A percentile compares a stretch with the other conserved stretches of the same genome.
Evolutionary conservation across 495 filamentous ascomycete genomes (phyloP).

Genomic region (Baudoinia panamericana): DNA sequence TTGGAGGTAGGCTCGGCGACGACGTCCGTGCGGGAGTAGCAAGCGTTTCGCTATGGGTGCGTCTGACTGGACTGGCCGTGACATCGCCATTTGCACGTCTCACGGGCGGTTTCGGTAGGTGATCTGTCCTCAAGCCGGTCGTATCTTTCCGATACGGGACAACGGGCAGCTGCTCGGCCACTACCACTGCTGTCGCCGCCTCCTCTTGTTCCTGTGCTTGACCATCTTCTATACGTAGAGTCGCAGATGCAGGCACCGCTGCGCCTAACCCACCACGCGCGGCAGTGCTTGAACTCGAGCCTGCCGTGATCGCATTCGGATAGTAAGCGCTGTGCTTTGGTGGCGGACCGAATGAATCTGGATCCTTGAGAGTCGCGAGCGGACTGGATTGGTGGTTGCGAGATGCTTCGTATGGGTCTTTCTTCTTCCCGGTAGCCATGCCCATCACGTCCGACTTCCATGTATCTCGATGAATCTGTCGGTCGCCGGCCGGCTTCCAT

Average conservation of each 20-base stretch:
- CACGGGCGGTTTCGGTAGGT: conserved; percentile 60
- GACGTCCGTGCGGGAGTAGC: conserved; percentile 25
- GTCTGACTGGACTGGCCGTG: no score
- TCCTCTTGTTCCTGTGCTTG: conserved; percentile 29
- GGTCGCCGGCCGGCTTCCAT: conserved; percentile 25
- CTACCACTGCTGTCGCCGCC: no score
- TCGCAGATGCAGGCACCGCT: conserved; percentile 5
- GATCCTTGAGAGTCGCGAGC: conserved; percentile 68
- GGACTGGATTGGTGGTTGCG: conserved; percentile 50
- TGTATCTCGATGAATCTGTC: conserved; percentile 19
- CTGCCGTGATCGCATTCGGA: conserved; percentile 23
- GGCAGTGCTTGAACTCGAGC: background rate
- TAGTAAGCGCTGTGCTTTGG: conserved; percentile 55
- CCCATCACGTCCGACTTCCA: conserved; percentile 16
- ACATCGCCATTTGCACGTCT: conserved; percentile 34
- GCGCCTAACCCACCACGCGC: conserved; percentile 6
- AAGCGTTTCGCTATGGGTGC: no score
- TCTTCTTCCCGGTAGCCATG: conserved; percentile 28
- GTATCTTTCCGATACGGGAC: conserved; percentile 56
- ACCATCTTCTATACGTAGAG: conserved; percentile 21
- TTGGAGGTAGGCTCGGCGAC: conserved; percentile 14
- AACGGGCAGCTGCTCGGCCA: conserved; percentile 45
- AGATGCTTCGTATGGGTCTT: conserved; percentile 28
- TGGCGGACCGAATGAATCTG: conserved; percentile 70
- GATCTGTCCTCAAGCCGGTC: conserved; percentile 53